Conservation (phyloP, 139 green algal species). For the Coccomyxa sp. region DNA sequence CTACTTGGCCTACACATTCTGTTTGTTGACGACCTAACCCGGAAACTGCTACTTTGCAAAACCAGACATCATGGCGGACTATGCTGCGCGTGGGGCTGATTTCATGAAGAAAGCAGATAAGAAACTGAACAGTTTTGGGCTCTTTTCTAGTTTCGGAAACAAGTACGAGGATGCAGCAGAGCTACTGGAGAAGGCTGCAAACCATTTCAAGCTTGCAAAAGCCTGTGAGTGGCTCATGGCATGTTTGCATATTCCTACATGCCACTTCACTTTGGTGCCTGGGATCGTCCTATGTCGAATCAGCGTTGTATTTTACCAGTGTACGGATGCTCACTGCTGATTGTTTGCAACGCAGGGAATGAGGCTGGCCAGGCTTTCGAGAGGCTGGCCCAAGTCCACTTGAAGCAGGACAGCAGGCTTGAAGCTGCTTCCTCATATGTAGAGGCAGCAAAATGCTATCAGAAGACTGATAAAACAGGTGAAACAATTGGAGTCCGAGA, state of each 20-base stretch:
- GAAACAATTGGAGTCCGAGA: neutral
- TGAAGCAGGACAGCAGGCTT: constrained; percentile 86
- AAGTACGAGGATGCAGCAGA: constrained; percentile 95
- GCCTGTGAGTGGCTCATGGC: neutral
- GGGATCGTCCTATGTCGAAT: neutral
- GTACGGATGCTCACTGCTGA: neutral
- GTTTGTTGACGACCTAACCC: no score
- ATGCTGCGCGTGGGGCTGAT: constrained; percentile 15
- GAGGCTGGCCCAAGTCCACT: constrained; percentile 72
- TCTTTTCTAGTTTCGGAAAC: constrained; percentile 64
- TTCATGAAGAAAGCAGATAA: constrained; percentile 74
- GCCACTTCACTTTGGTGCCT: neutral
- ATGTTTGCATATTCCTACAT: neutral
- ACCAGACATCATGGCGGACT: constrained; percentile 10
- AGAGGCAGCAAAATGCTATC: constrained; percentile 80
- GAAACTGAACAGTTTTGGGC: constrained; percentile 76
- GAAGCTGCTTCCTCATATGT: constrained; percentile 80
- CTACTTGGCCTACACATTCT: no score
- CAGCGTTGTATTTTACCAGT: neutral
- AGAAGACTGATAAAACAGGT: constrained; percentile 62
- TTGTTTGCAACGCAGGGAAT: constrained; percentile 33
- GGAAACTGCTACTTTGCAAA: neutral
- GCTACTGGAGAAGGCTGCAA: constrained; percentile 86
- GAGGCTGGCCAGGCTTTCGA: constrained; percentile 74
- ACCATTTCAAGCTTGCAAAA: constrained; percentile 95